phyloP scores from a whole-genome alignment of 176 grass and related monocot species.

The Eremochloa ophiuroides region DNA sequence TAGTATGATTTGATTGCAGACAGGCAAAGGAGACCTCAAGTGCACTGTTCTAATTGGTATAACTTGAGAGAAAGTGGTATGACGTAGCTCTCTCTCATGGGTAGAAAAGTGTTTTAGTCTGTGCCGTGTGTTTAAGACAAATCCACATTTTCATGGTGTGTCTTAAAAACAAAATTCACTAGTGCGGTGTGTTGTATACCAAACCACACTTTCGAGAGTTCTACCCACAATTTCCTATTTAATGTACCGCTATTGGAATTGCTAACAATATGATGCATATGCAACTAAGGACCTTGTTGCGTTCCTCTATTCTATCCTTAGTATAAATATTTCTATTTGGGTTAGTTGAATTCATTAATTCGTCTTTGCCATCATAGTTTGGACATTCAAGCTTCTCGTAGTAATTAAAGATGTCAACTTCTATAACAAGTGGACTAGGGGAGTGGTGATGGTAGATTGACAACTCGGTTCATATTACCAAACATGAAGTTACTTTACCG shows the following conservation, averaged over 20 bases:
- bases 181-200: neutral
- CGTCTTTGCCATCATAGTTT: neutral
- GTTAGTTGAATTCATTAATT: neutral
- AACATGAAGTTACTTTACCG: no score
- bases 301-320: neutral
- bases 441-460: no score
- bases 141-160: neutral
- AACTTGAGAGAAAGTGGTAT: neutral
- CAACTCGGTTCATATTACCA: no score
- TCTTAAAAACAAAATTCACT: neutral
- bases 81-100: neutral
- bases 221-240: neutral
- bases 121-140: neutral
- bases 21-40: neutral
- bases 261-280: neutral
- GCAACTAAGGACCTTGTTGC: neutral
- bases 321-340: neutral
- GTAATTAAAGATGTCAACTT: neutral
- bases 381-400: neutral
- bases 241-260: neutral
- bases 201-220: neutral
- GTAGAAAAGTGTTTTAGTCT: neutral
- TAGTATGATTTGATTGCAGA: neutral
- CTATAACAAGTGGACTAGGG: neutral
- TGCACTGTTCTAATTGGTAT: neutral